Evolutionary conservation across 305 asterid genomes (phyloP), one percentile per base, ranked within the genome.

Genomic region (Fraxinus albicans): DNA sequence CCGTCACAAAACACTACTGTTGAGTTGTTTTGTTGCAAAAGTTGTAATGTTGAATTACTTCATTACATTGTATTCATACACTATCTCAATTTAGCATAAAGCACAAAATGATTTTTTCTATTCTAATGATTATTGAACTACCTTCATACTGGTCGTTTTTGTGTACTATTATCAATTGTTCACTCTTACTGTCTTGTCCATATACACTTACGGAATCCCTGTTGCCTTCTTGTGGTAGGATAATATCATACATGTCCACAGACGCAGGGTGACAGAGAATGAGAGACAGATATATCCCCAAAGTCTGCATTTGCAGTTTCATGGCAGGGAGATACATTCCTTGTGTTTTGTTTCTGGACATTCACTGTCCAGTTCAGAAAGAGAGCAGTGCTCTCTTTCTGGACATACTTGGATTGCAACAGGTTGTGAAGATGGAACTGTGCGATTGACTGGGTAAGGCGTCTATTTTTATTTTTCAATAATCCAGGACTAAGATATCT

Each of bases 401-500:
- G 85, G 81, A 79, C 85, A 88, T 77, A 84, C 89, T 84, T 92
- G 97, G 97, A 86, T 96, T 81, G 98, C 96, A 78, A 96, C 98
- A 73, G 99, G 98, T 63, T 92, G 97, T 90, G 99, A 96, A 90
- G 99, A 96, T 90, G 99, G 99, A 86, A 90, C 98, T 77, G 97
- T 96, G 86, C 93, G 98, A 84, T 84, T 96, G 92, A 94, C 96
- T 81, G 90, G 98, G 99, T 94, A 87, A 78, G 79, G 25, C 12
- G 5, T 36, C 74, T 75, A 70, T 80, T 80, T 73, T 36, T 74
- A 75, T 35, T 77, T 77, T 44, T 12, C 12, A 47, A 13, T 47
- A 47, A 13, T 47, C 58, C 58, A 70, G n/a, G 35, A 0, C 38
- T 69, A 76, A 77, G 76, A 50, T 73, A 80, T 75, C 79, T 55